Evolutionary conservation across 176 grass and related monocot species (phyloP).

Genomic region (maize (Zea mays)): DNA sequence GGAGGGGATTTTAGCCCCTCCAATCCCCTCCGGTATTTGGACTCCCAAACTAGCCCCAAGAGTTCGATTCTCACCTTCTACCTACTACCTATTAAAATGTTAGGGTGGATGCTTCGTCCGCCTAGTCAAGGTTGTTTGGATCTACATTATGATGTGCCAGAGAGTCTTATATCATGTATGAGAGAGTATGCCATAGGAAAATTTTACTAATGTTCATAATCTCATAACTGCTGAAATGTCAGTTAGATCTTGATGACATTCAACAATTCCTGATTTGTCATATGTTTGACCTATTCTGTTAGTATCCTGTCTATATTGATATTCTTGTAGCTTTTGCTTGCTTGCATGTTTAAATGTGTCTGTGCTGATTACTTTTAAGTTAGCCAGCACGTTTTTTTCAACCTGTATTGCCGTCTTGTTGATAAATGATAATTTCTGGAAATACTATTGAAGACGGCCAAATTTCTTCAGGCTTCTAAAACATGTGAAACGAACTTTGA

Average conservation of each 20-base stretch:
- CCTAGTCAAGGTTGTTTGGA: background rate
- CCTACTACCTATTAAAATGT: background rate
- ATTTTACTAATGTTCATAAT: background rate
- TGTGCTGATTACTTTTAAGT: constrained; percentile 5
- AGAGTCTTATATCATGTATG: background rate
- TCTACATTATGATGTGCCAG: background rate
- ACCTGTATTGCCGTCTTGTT: background rate
- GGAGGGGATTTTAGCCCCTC: too few relatives aligned
- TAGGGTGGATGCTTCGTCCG: background rate
- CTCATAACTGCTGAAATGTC: background rate
- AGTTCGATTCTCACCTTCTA: background rate
- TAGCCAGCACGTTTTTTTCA: background rate
- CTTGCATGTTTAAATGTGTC: constrained; percentile 19
- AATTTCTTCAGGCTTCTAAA: background rate
- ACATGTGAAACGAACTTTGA: constrained; percentile 2
- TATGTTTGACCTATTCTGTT: constrained; percentile 12
- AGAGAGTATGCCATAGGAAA: constrained; percentile 10
- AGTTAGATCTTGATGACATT: constrained; percentile 16
- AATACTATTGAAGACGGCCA: background rate
- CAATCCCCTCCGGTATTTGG: too few relatives aligned
- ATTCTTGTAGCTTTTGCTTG: constrained; percentile 3
- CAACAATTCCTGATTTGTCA: constrained; percentile 1
- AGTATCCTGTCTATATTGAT: background rate
- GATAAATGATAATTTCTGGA: background rate
- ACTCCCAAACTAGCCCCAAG: too few relatives aligned